phyloP scores from a whole-genome alignment of 768 basidiomycete genomes.

The Boletus sp. region DNA sequence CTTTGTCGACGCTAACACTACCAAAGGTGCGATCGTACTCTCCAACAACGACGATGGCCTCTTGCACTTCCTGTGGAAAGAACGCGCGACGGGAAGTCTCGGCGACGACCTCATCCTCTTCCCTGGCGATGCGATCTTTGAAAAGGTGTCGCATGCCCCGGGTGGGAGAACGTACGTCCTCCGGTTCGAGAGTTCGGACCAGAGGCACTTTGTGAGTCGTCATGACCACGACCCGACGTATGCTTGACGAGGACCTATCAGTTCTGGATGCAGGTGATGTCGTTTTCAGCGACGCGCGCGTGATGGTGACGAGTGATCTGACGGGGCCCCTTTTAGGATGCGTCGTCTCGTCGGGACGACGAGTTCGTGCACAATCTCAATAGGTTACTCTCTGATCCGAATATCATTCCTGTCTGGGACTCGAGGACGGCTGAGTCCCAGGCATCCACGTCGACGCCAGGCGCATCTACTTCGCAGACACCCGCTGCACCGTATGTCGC shows the following conservation, averaged over 20 bases:
- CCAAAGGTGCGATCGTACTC: constrained; percentile 73
- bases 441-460: constrained; percentile 45
- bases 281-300: neutral
- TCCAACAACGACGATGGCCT: constrained; percentile 72
- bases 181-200: constrained; percentile 88
- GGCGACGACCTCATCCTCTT: constrained; percentile 88
- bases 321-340: constrained; percentile 47
- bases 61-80: constrained; percentile 79
- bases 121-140: constrained; percentile 81
- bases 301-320: neutral
- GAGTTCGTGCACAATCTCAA: constrained; percentile 77
- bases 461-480: constrained; percentile 34
- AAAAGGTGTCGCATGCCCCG: constrained; percentile 64
- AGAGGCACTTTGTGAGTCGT: constrained; percentile 81
- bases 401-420: constrained; percentile 59
- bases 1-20: constrained; percentile 61
- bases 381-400: constrained; percentile 64
- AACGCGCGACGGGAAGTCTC: constrained; percentile 55
- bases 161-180: constrained; percentile 80
- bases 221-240: neutral
- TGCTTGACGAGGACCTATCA: constrained; percentile 27
- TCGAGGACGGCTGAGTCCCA: constrained; percentile 38
- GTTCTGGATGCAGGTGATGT: constrained; percentile 85
- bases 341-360: constrained; percentile 60
- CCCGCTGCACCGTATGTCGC: constrained; percentile 28